Base-by-base conservation (phyloP, 345 rosid species). In the Fremontodendron californicum region DNA sequence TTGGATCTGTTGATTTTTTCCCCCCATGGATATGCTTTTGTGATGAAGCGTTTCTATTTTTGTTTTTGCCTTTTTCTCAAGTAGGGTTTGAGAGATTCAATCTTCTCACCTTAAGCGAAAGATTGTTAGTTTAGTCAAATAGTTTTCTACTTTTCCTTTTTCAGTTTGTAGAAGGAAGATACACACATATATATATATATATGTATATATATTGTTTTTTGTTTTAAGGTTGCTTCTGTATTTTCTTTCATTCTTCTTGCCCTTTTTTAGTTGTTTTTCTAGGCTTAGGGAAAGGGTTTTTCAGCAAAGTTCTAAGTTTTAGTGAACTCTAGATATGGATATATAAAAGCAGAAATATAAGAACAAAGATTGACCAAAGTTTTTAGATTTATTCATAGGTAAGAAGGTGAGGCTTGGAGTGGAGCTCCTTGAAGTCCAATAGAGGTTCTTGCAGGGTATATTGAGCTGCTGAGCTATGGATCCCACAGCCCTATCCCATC, bases 381-480 rank as follows among this genome's bases (percentile, higher is more conserved):
- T 37, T 68, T 46, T 4, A 48, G 48, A 54, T 73, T 6, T 54
- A 15, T 3, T 9, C 8, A 39, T 39, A 0, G 48, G 2, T n/a
- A 63, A 51, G 27, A 16, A 51, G 60, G 42, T 43, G 23, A 60
- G n/a, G 23, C 12, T 25, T 52, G 80, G 83, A 49, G 92, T 87
- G 72, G 98, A 94, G 98, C 97, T 94, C 92, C 91, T 89, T 92
- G 63, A 87, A 87, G 93, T 94, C 93, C 96, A 94, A 94, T 78
- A 84, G 89, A 88, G 94, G 94, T 33, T 77, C 83, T 63, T 75
- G 81, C 86, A 19, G 86, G 91, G 94, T 84, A 40, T 77, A 86
- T 80, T 45, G 82, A 88, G 97, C 98, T 94, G 94, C 96, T 86
- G 79, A 87, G 93, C 88, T 92, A 92, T 92, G 97, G 86, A 92